phyloP scores from a whole-genome alignment of 495 filamentous ascomycete species.

The Penicillium alfredii region DNA sequence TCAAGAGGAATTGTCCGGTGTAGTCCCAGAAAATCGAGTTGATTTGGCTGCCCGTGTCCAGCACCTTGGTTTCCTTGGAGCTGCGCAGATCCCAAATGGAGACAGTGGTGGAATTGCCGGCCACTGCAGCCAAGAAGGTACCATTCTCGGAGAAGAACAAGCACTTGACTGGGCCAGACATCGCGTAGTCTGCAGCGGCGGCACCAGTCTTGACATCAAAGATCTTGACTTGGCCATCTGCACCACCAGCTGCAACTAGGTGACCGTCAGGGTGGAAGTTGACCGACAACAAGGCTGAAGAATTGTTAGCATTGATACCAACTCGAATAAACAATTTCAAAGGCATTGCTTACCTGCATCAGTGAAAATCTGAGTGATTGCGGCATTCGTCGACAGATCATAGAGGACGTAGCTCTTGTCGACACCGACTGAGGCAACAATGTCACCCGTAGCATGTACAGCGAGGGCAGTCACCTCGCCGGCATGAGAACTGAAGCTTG shows the following conservation, averaged over 20 bases:
- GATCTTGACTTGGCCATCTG: conserved; percentile 71
- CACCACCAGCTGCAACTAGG: conserved; percentile 77
- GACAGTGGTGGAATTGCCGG: conserved; percentile 65
- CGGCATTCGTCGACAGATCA: conserved; percentile 60
- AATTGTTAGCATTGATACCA: conserved; percentile 6
- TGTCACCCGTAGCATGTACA: conserved; percentile 75
- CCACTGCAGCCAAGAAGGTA: conserved; percentile 82
- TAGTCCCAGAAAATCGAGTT: conserved; percentile 81
- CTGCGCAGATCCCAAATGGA: conserved; percentile 90
- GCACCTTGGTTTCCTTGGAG: conserved; percentile 64
- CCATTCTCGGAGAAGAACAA: conserved; percentile 94
- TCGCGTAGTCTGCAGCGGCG: conserved; percentile 62
- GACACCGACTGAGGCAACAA: conserved; percentile 79
- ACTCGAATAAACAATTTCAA: neutral
- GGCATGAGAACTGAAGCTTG: conserved; percentile 68
- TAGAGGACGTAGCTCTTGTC: conserved; percentile 95
- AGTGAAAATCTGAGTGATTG: conserved; percentile 70
- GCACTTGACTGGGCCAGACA: conserved; percentile 60
- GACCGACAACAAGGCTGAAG: conserved; percentile 64
- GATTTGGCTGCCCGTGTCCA: conserved; percentile 75
- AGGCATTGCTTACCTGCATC: conserved; percentile 62
- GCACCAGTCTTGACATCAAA: conserved; percentile 73
- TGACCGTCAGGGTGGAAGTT: conserved; percentile 95
- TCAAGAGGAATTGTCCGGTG: conserved; percentile 86
- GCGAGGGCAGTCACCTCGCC: conserved; percentile 72